Base-by-base conservation (phyloP, 2,329 filamentous ascomycete species). In the Aspergillus sp. region DNA sequence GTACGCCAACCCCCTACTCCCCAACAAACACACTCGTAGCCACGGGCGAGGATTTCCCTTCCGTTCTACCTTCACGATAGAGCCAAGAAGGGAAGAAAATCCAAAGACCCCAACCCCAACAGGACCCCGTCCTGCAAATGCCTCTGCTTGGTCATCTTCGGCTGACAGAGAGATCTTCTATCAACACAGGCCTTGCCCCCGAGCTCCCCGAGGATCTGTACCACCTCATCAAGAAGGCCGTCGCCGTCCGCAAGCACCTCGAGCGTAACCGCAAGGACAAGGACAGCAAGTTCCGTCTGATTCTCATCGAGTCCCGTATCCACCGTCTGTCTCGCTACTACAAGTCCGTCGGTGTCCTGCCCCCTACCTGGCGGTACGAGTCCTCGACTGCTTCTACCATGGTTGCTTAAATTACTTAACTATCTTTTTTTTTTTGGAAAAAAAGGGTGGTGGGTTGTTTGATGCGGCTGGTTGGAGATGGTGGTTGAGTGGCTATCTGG, bases 211-310 rank as follows among this genome's bases (percentile, higher is more conserved):
- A 99, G 89, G 95, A 99, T 84, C 90, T 98, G 73, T 99, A 98
- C 90, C 96, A 96, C 91, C 87, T 98, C 81, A 98, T 98, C 91
- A 97, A 97, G 91, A 99, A 99, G 92, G 93, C 93, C 74, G 93
- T 97, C 75, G 90, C 93, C 79, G 95, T 99, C 85, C 94, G 95
- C 85, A 99, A 99, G 91, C 96, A 99, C 85, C 92, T 99, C 73
- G 92, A 97, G 89, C 92, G 92, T 84, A 99, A 99, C 90, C 94
- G 95, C 84, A 99, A 99, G 89, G 95, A 99, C 88, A 96, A 92
- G 87, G 95, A 99, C 87, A 91, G 90, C 87, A 99, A 99, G 88
- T 99, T 99, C 91, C 94, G 95, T 80, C 91, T 99, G 71, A 99
- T 99, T 94, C 90, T 99, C 75, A 96, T 99, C 84, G 95, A 99